Percentiles rank a stretch among this genome's conserved stretches.
Conservation (phyloP, 2,329 filamentous ascomycete species). For the Westerdykella aurantiaca region DNA sequence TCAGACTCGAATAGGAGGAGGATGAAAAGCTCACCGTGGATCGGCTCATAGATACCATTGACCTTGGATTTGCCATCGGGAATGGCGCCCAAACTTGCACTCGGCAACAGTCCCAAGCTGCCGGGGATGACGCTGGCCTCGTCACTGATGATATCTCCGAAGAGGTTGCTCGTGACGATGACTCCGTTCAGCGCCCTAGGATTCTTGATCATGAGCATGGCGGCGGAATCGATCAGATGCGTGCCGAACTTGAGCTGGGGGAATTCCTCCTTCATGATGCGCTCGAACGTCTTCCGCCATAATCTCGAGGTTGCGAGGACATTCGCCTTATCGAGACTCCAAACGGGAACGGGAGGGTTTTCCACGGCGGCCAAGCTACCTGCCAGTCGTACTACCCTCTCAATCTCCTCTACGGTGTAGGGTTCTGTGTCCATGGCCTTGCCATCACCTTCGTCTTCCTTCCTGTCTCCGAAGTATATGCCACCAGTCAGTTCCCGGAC, state of each 20-base stretch:
- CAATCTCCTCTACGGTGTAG: slow-evolving; percentile 78
- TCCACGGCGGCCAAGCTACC: slow-evolving; percentile 73
- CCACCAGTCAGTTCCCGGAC: slow-evolving; percentile 88
- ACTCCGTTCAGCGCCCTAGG: slow-evolving; percentile 82
- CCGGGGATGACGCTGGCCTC: slow-evolving; percentile 94
- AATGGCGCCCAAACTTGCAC: slow-evolving; percentile 77
- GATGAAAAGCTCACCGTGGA: slow-evolving; percentile 64
- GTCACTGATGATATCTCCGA: slow-evolving; percentile 93
- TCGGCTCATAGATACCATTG: slow-evolving; percentile 96
- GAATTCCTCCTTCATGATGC: slow-evolving; percentile 84
- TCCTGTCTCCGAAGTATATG: slow-evolving; percentile 90
- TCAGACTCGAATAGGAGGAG: background rate
- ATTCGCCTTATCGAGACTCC: slow-evolving; percentile 93
- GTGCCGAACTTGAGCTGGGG: slow-evolving; percentile 77
- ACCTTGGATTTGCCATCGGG: slow-evolving; percentile 79
- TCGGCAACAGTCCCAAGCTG: slow-evolving; percentile 79
- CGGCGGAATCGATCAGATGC: slow-evolving; percentile 92
- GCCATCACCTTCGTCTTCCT: slow-evolving; percentile 70
- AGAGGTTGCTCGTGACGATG: slow-evolving; percentile 87
- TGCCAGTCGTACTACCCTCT: slow-evolving; percentile 77
- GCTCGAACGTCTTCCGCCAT: slow-evolving; percentile 81
- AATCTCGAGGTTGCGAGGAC: slow-evolving; percentile 84
- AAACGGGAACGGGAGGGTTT: slow-evolving; percentile 70
- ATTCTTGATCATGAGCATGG: slow-evolving; percentile 97
- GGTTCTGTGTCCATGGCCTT: slow-evolving; percentile 78